Base-by-base conservation (phyloP, 768 basidiomycete species). In the Auriculariales sp. region DNA sequence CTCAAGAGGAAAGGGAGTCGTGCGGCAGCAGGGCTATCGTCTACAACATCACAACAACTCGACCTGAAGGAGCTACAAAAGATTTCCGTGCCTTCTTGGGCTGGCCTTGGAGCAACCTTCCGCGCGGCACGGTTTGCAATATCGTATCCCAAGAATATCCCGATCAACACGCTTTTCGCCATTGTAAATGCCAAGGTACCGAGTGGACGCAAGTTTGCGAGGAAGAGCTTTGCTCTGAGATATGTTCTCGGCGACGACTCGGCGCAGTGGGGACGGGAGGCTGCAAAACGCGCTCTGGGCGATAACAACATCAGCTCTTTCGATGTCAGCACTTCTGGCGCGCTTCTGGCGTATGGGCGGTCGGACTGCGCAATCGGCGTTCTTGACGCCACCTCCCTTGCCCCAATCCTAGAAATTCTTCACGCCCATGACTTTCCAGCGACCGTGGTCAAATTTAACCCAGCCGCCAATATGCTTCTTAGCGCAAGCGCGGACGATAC, bases 401-500 rank as follows among this genome's bases (percentile, higher is more conserved):
- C 75, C 49, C 95, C 97, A 62, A 4, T 54, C 46, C 4, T 29
- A 14, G n/a, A 30, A 30, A 45, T 27, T 32, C 49, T 22, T 53
- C 46, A 25, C 64, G 87, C 95, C 0, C 94, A 98, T 63, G 91
- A 93, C 52, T 91, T 98, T 63, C 87, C 95, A 3, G 78, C 88
- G 4, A 98, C 95, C 1, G 79, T 85, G 3, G 65, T 99, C 49
- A 77, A 76, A 52, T 99, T 99, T 71, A 94, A 84, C 60, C 83
- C 91, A n/a, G 71, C 78, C 4, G 80, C 83, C 11, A 77, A 71
- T n/a, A 55, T 93, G 11, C 72, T 99, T 3, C 75, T 93, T 17
- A 89, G 89, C 4, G 93, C 86, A 15, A 91, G 91, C 56, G 85
- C 88, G 6, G 94, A 98, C 66, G 91, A 87, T 62, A 78, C 83